These are phyloP conservation scores for Larix kaempferi DNA, from an alignment of 75 land plant genomes.

Conservation along the genomic window DNA sequence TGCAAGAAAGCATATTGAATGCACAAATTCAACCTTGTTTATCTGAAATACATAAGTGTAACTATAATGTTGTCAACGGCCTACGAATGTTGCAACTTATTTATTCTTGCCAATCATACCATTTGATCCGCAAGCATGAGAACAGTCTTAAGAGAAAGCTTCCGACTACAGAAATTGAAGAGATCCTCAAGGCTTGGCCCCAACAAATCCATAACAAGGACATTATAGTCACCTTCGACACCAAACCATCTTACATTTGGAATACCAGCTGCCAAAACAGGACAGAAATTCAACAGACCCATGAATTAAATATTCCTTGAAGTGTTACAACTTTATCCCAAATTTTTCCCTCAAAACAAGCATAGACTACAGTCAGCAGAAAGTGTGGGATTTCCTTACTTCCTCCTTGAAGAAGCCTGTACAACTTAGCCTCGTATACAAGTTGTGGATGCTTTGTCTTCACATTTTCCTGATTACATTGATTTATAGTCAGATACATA, in stretches of 20 bases:
- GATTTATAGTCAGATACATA: not conserved
- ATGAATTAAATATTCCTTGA: slow-evolving; percentile 2
- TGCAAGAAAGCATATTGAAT: slow-evolving; percentile 58
- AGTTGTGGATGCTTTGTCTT: slow-evolving; percentile 87
- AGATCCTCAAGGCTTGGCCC: slow-evolving; percentile 93
- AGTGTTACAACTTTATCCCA: not conserved
- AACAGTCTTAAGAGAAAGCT: slow-evolving; percentile 81
- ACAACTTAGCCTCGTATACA: slow-evolving; percentile 77
- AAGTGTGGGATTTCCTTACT: slow-evolving; percentile 36
- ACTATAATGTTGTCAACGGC: not conserved
- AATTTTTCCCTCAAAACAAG: slow-evolving; percentile 3
- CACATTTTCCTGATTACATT: slow-evolving; percentile 67
- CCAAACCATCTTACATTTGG: slow-evolving; percentile 91
- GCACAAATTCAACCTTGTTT: slow-evolving; percentile 80
- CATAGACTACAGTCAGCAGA: not conserved
- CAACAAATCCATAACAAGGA: slow-evolving; percentile 80
- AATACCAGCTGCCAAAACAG: slow-evolving; percentile 64
- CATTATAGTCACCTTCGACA: slow-evolving; percentile 87
- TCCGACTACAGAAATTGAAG: slow-evolving; percentile 79
- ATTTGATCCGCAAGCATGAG: slow-evolving; percentile 95
- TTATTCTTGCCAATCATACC: slow-evolving; percentile 27
- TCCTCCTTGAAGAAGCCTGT: slow-evolving; percentile 86
- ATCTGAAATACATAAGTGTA: slow-evolving; percentile 39
- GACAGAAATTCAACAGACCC: not conserved
- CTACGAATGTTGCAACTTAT: not conserved